Evolutionary conservation across 208 protist genomes (phyloP), one percentile per base, ranked within the genome.

Genomic region (Trypanosoma cruzi): DNA sequence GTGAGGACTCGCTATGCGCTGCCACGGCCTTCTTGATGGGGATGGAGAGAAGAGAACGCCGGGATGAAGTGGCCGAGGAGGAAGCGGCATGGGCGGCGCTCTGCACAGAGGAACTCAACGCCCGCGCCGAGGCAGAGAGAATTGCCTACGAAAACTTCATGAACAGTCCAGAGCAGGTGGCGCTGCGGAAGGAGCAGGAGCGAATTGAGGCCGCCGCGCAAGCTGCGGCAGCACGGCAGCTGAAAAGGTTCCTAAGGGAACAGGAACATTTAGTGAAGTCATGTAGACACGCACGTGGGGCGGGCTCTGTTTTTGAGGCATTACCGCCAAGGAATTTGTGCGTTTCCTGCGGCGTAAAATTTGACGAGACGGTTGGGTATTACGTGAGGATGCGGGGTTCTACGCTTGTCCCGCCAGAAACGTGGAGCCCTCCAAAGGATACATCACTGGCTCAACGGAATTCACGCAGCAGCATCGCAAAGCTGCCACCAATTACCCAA

Each of bases 101-200:
- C 18, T 26, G 50, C 26, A 36, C 31, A 54, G 50, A 61, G 22
- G 85, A 82, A 59, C 31, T 63, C 18, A 73, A 69, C n/a, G 56
- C 37, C 36, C 71, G 64, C 55, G 71, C 55, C 2, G 84, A 88
- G 57, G 76, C 85, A 22, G 79, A 88, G 72, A 78, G 77, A 4
- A 65, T 81, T 4, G 90, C 83, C 13, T 75, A 85, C 40, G 85
- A 86, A 69, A 71, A 77, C 13, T 93, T 93, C 52, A 64, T 87
- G 48, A 91, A 90, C 75, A 89, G 63, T 22, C 90, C 90, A 4
- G 90, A 93, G 75, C 87, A 93, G 71, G 77, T 89, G 32, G 84
- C 83, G 24, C 37, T 92, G 31, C 77, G 77, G 6, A 82, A 77
- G 28, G 84, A 85, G 40, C 73, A 68, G 29, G 76, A 91, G 73